Conservation (phyloP, 306 rosid genomes). For the Rosa multiflora region DNA sequence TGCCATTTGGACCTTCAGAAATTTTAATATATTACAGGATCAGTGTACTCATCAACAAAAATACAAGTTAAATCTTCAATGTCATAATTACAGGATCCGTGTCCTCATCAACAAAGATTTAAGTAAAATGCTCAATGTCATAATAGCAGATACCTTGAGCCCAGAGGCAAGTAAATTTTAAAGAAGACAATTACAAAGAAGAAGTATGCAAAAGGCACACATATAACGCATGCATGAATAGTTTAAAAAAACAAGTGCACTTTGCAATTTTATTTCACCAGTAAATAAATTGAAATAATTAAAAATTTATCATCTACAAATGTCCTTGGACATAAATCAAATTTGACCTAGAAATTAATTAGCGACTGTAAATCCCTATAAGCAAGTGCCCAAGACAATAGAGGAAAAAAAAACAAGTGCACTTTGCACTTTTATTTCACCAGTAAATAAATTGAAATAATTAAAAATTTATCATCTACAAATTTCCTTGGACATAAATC, state of each 20-base stretch:
- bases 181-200: not conserved
- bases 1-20: constrained; percentile 96
- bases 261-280: not conserved
- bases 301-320: not conserved
- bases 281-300: too few species aligned
- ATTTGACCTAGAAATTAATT: not conserved
- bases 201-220: not conserved
- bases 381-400: not conserved
- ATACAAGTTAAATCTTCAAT: not conserved
- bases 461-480: not conserved
- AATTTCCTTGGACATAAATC: not conserved
- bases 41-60: constrained; percentile 19
- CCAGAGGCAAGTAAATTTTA: not conserved
- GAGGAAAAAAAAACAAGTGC: not conserved
- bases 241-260: not conserved
- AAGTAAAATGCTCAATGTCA: not conserved
- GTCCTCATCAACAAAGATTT: not conserved
- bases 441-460: too few species aligned
- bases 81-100: constrained; percentile 21
- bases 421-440: not conserved
- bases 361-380: not conserved
- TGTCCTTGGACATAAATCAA: not conserved
- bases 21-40: constrained; percentile 22
- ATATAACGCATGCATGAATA: not conserved
- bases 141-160: not conserved